These are phyloP conservation scores for Rhizopogon rudus DNA, from an alignment of 768 basidiomycete species.

Conservation along the genomic window DNA sequence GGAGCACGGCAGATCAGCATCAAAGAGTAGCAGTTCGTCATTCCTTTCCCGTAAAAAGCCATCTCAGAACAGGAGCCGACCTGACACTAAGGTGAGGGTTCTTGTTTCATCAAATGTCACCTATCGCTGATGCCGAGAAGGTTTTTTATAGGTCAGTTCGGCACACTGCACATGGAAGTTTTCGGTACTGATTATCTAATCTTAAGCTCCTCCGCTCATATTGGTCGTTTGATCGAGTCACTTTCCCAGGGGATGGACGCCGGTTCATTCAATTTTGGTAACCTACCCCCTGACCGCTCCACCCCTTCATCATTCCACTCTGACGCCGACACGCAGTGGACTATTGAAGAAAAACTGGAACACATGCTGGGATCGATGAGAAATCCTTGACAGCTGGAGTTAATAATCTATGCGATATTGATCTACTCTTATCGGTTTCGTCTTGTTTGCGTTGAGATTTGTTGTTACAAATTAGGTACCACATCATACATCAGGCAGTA, in stretches of 20 bases:
- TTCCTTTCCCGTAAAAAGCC: slow-evolving; percentile 58
- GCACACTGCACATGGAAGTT: slow-evolving; percentile 4
- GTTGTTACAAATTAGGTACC: slow-evolving; percentile 13
- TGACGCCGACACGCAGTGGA: slow-evolving; percentile 58
- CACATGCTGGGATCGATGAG: slow-evolving; percentile 52
- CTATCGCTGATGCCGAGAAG: slow-evolving; percentile 5
- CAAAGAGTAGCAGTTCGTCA: slow-evolving; percentile 59
- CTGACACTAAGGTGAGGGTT: slow-evolving; percentile 75
- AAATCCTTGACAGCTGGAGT: slow-evolving; percentile 19
- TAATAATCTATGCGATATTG: slow-evolving; percentile 20
- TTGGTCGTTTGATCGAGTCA: slow-evolving; percentile 78
- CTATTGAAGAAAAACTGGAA: slow-evolving; percentile 72
- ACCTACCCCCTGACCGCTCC: slow-evolving; percentile 44
- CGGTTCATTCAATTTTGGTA: slow-evolving; percentile 77
- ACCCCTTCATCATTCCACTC: slow-evolving; percentile 58
- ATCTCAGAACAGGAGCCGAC: slow-evolving; percentile 51
- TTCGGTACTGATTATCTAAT: slow-evolving; percentile 59
- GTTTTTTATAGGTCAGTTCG: slow-evolving; percentile 21
- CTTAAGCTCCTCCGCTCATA: slow-evolving; percentile 60
- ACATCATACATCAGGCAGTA: slow-evolving; percentile 25
- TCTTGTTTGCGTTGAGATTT: slow-evolving; percentile 6
- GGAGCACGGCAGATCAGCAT: slow-evolving; percentile 63
- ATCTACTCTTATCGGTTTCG: slow-evolving; percentile 9
- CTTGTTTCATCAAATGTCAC: slow-evolving; percentile 3
- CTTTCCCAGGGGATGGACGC: slow-evolving; percentile 80